These are phyloP conservation scores for Aspergillus heteromorphus DNA, from an alignment of 495 filamentous ascomycete genomes.

Conservation along the genomic window DNA sequence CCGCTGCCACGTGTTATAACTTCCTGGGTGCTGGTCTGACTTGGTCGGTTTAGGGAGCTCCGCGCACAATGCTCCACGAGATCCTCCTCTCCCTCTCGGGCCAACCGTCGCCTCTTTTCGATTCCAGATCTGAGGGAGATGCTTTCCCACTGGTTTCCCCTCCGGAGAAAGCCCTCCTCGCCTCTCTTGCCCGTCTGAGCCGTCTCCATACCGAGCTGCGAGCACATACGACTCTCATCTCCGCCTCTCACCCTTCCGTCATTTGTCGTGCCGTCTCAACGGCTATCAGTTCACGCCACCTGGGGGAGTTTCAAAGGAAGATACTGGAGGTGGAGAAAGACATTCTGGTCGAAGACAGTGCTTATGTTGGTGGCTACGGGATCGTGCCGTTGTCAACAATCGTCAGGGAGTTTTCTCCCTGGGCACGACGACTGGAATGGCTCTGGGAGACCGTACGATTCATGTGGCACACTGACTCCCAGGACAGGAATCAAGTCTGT, in stretches of 20 bases:
- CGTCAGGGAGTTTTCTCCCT: conserved; percentile 74
- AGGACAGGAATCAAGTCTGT: conserved; percentile 28
- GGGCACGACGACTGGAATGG: conserved; percentile 82
- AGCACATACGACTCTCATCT: conserved; percentile 56
- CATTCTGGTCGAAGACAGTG: conserved; percentile 65
- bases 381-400: conserved; percentile 87
- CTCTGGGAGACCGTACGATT: conserved; percentile 65
- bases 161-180: conserved; percentile 75
- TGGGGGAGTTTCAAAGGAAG: conserved; percentile 73
- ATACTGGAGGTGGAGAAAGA: conserved; percentile 77
- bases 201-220: conserved; percentile 68
- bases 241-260: conserved; percentile 63
- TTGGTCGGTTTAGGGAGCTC: conserved; percentile 19
- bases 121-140: conserved; percentile 32
- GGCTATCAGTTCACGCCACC: conserved; percentile 64
- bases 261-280: conserved; percentile 87
- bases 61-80: conserved; percentile 83
- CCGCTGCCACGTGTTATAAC: not conserved
- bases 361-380: conserved; percentile 78
- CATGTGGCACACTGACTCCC: conserved; percentile 45
- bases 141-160: conserved; percentile 58
- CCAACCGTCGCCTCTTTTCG: conserved; percentile 82
- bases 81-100: conserved; percentile 92
- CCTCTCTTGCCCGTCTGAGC: conserved; percentile 67
- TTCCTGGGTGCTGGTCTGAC: not conserved